phyloP scores from a whole-genome alignment of 495 filamentous ascomycete species.

The Lasiosphaeria hispida region DNA sequence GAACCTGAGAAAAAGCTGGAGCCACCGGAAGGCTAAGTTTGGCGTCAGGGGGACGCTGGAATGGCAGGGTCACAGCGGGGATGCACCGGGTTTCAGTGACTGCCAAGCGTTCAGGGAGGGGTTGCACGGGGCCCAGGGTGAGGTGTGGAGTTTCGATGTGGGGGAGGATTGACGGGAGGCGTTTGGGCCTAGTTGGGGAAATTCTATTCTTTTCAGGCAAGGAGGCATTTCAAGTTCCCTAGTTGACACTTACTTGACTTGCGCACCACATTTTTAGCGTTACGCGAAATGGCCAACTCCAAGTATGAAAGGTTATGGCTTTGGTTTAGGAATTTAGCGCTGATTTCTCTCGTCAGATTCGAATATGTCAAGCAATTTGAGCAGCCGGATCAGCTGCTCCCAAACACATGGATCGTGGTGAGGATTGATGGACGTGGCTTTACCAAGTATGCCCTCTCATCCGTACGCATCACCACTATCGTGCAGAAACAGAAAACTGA shows the following conservation, averaged over 20 bases:
- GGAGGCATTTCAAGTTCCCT: too few species aligned
- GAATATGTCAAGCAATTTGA: conserved; percentile 93
- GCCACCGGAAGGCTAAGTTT: conserved; percentile 15
- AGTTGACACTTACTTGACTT: neutral
- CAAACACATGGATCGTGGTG: conserved; percentile 91
- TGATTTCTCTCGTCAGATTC: conserved; percentile 51
- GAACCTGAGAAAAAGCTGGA: neutral
- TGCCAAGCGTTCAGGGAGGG: conserved; percentile 5
- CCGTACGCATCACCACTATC: too few species aligned
- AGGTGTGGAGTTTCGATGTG: neutral
- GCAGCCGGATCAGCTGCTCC: conserved; percentile 72
- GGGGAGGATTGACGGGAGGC: too few species aligned
- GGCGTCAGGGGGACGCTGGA: neutral
- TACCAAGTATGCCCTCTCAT: conserved; percentile 61
- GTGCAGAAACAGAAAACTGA: too few species aligned
- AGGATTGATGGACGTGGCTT: conserved; percentile 91
- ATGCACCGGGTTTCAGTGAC: conserved; percentile 8
- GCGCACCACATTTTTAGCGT: neutral
- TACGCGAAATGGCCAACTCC: conserved; percentile 46
- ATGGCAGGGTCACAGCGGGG: conserved; percentile 6
- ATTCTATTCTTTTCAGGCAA: too few species aligned
- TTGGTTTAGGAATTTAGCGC: neutral
- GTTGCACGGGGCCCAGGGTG: neutral
- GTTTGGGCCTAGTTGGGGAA: too few species aligned
- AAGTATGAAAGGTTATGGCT: conserved; percentile 29